Base-by-base conservation (phyloP, 805 yeast species). In the Tetrapisispora nanseiensis region DNA sequence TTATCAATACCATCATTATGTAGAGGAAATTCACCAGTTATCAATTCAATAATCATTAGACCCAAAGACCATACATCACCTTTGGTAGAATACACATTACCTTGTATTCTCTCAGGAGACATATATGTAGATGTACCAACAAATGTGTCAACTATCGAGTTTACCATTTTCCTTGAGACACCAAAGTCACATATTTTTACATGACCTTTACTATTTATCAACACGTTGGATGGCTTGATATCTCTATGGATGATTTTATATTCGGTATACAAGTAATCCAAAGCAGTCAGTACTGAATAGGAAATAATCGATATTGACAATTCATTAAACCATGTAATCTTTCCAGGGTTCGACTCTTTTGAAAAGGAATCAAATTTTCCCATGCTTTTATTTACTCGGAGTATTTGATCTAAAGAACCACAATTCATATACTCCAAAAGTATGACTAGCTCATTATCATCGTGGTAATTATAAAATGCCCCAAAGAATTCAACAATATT, bases 21-120 rank as follows among this genome's bases (percentile, higher is more conserved):
- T 7, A 89, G 80, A 2, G 96, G 92, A 51, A 82, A 81, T 41
- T 70, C 71, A 0, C 97, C 97, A 3, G 84, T 76, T 1, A 95
- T 90, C 40, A 92, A 68, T 61, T 92, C 97, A 39, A 86, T 77
- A 32, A 92, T 69, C 80, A 89, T 83, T 35, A 92, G 68, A 1
- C 98, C 99, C 50, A 89, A 66, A 0, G 97, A 86, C 99, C 99
- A 92, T 11, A 92, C 90, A 61, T 92, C 99, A 30, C 95, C 90
- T 51, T 89, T 87, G n/a, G 89, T 81, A 8, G 95, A 83, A 63
- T 92, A 92, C 9, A 81, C 80, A 33, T 85, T 86, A 16, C 99
- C 99, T 63, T 87, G 95, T 42, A 92, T 90, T 48, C 99, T 73
- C 55, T 92, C 99, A 0, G 99, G 99, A 1, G 95, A 84, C 94